Evolutionary conservation across 176 grass and related monocot species (phyloP).

Genomic region (Puccinellia tenuiflora): DNA sequence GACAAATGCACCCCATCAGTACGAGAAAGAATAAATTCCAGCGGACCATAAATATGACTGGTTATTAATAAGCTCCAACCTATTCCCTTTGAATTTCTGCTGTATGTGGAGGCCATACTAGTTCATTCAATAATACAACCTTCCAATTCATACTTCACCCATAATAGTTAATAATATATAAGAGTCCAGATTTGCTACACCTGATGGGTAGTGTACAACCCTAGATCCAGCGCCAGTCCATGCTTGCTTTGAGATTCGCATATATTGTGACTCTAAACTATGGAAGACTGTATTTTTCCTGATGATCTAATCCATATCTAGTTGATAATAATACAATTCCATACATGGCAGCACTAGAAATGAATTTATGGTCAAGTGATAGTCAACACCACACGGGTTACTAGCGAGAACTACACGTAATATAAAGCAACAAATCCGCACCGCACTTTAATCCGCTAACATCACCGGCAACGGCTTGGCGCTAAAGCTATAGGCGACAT

Average conservation of each 20-base stretch:
- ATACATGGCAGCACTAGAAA: not conserved
- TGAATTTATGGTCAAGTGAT: not conserved
- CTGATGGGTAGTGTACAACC: not conserved
- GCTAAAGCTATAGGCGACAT: no score
- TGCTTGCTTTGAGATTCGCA: not conserved
- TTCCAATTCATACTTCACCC: not conserved
- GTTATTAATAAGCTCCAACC: not conserved
- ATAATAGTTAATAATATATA: not conserved
- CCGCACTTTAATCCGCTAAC: no score
- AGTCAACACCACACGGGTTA: not conserved
- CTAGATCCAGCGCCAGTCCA: not conserved
- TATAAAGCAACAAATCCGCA: no score
- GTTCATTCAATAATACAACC: not conserved
- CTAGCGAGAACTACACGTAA: no score
- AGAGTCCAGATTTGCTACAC: not conserved
- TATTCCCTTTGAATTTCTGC: not conserved
- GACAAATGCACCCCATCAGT: not conserved
- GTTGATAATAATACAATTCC: not conserved
- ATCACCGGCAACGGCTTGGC: no score
- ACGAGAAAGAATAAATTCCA: not conserved
- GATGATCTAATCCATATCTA: not conserved
- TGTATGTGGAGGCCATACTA: not conserved
- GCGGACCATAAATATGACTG: not conserved
- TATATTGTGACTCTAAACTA: not conserved
- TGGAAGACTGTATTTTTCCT: not conserved